Conservation (phyloP, 2,329 filamentous ascomycete species). For the Beauveria asiatica region DNA sequence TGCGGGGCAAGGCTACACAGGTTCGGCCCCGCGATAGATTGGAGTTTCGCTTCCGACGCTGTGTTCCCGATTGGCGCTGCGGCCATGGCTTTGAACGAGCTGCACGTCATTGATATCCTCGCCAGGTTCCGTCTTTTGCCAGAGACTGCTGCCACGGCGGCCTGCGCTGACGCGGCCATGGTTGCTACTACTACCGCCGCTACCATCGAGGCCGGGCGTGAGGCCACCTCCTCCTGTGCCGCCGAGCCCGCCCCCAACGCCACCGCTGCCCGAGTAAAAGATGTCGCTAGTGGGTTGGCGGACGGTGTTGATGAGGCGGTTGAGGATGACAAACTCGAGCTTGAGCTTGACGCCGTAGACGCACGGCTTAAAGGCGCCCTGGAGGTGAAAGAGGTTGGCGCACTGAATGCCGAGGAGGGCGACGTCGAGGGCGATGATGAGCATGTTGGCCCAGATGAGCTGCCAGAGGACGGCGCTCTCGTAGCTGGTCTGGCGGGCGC, state of each 20-base stretch:
- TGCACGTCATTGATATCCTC: neutral
- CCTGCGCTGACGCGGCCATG: too few species aligned
- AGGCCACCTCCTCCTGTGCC: neutral
- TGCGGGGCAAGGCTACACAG: neutral
- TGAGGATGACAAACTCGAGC: constrained; percentile 32
- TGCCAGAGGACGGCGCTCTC: constrained; percentile 22
- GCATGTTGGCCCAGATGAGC: constrained; percentile 35
- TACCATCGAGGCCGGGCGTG: neutral
- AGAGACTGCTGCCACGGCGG: neutral
- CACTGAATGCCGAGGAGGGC: constrained; percentile 31
- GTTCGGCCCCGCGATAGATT: neutral
- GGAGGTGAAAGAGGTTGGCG: constrained; percentile 26
- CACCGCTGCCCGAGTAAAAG: constrained; percentile 1
- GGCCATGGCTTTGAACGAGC: neutral
- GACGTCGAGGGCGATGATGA: constrained; percentile 38
- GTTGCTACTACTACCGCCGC: neutral
- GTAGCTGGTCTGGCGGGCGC: constrained; percentile 18
- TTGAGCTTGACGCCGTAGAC: constrained; percentile 33
- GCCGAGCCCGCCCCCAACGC: neutral
- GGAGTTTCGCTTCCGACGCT: constrained; percentile 3
- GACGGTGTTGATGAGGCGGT: constrained; percentile 26
- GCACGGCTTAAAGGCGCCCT: constrained; percentile 29
- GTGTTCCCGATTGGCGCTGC: neutral
- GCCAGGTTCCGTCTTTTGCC: constrained; percentile 1
- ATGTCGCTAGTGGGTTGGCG: constrained; percentile 6